Evolutionary conservation across 2,329 filamentous ascomycete genomes (phyloP), one percentile per base, ranked within the genome.

Genomic region (Lomentospora prolificans): DNA sequence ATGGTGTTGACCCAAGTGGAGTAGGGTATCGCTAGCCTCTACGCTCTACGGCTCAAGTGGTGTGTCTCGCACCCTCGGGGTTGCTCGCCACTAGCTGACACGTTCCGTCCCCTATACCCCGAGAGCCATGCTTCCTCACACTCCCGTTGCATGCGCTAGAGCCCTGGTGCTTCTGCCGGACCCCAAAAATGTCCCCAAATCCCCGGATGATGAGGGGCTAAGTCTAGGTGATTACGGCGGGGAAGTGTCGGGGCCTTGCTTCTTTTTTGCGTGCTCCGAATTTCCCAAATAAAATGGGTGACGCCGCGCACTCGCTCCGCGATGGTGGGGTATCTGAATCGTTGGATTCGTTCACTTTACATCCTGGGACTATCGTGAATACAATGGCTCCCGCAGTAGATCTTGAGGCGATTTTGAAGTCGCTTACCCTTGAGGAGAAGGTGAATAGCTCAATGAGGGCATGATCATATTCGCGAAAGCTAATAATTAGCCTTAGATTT

Each of bases 371-470:
- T n/a, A n/a, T n/a, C n/a, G n/a, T n/a, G 22, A 24, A 48, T 7
- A 48, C n/a, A 24, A 48, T 17, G n/a, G 22, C 22, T 17, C n/a
- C 41, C 6, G 41, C n/a, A 48, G 41, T 48, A 17, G 41, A 48
- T n/a, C n/a, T 48, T 48, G 41, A 48, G 41, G 41, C 41, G 41
- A 48, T 48, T 24, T 24, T 48, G n/a, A 24, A 17, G 17, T 48
- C 41, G n/a, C 41, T 48, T n/a, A 48, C 41, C 22, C 41, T 48
- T 48, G 41, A 48, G n/a, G 41, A 48, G 22, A 48, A 48, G 41
- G 41, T 48, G 41, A 17, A 24, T 24, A 6, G n/a, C 6, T 48
- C 41, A 6, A 33, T 12, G 12, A 33, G 12, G 30, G 12, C 30
- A 33, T 6, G 12, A 33, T 33, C 30, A 12, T 12, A 33, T 33